A percentile compares a stretch with the other conserved stretches of the same genome.
Conservation (phyloP, 305 asterid species). For the Fraxinus baroniana region DNA sequence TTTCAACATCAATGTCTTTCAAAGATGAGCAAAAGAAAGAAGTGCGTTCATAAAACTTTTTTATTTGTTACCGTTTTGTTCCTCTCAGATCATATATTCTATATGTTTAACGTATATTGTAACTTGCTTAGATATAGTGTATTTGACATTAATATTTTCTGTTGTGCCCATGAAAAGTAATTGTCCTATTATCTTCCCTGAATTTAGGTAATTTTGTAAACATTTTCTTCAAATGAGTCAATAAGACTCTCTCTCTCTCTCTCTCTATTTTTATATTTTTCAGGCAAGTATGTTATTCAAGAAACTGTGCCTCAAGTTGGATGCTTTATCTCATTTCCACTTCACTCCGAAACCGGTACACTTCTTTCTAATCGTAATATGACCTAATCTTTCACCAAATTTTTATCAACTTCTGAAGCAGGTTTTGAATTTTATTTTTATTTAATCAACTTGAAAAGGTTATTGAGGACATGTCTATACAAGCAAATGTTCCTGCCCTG, state of each 20-base stretch:
- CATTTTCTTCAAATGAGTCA: background rate
- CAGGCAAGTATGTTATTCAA: constrained; percentile 80
- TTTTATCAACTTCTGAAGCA: background rate
- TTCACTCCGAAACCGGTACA: constrained; percentile 93
- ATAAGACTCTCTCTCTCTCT: background rate
- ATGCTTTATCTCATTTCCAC: constrained; percentile 96
- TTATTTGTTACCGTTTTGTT: constrained; percentile 13
- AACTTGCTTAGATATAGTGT: background rate
- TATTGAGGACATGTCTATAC: constrained; percentile 91
- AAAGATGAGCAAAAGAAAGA: constrained; percentile 93
- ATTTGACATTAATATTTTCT: too few relatives aligned
- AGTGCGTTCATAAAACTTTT: constrained; percentile 40
- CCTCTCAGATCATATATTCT: too few relatives aligned
- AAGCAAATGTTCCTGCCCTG: constrained; percentile 87
- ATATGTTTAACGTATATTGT: too few relatives aligned
- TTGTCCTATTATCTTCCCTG: too few relatives aligned
- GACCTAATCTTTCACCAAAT: background rate
- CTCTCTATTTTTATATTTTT: background rate
- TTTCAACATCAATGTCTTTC: constrained; percentile 62
- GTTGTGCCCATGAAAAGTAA: too few relatives aligned
- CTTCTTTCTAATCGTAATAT: constrained; percentile 9
- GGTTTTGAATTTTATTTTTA: constrained; percentile 21
- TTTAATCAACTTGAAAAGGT: constrained; percentile 43
- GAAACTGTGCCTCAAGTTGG: constrained; percentile 83
- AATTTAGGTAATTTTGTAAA: background rate